Conservation (phyloP, 1,139 yeast species). For the Geotrichum europaeum region DNA sequence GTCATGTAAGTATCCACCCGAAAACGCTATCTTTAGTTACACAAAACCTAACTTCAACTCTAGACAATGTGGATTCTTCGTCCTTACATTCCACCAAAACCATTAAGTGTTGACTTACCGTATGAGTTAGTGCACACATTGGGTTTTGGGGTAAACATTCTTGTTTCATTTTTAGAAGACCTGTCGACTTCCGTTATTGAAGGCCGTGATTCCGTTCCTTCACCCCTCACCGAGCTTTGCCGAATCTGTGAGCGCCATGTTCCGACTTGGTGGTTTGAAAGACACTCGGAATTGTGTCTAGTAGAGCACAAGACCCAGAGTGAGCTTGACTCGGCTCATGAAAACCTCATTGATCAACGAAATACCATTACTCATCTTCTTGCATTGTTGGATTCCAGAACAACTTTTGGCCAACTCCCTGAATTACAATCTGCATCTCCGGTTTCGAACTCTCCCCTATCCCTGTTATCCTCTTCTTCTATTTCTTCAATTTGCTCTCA, state of each 20-base stretch:
- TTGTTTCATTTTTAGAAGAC: slow-evolving; percentile 64
- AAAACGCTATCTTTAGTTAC: background rate
- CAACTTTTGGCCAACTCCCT: background rate
- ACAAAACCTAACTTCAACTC: slow-evolving; percentile 7
- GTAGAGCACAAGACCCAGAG: slow-evolving; percentile 81
- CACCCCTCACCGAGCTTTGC: slow-evolving; percentile 75
- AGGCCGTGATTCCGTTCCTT: slow-evolving; percentile 61
- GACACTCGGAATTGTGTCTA: slow-evolving; percentile 82
- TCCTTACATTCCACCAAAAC: slow-evolving; percentile 59
- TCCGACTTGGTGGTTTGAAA: slow-evolving; percentile 97
- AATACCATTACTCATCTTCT: slow-evolving; percentile 41
- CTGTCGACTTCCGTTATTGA: slow-evolving; percentile 59
- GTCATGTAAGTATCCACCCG: slow-evolving; percentile 41
- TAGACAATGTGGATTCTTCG: slow-evolving; percentile 85
- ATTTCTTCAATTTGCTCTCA: slow-evolving; percentile 11
- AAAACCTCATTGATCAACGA: slow-evolving; percentile 66
- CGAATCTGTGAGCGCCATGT: slow-evolving; percentile 84
- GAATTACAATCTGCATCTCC: background rate
- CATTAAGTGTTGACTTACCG: slow-evolving; percentile 62
- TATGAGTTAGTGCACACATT: slow-evolving; percentile 58
- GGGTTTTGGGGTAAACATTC: slow-evolving; percentile 85
- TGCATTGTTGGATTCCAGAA: slow-evolving; percentile 13
- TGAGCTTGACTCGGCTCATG: slow-evolving; percentile 72
- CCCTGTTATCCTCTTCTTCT: slow-evolving; percentile 10
- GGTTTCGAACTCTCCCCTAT: background rate